A percentile compares a stretch with the other conserved stretches of the same genome.
These are phyloP conservation scores for Aspergillus ibericus DNA, from an alignment of 2,329 filamentous ascomycete species.

Conservation along the genomic window DNA sequence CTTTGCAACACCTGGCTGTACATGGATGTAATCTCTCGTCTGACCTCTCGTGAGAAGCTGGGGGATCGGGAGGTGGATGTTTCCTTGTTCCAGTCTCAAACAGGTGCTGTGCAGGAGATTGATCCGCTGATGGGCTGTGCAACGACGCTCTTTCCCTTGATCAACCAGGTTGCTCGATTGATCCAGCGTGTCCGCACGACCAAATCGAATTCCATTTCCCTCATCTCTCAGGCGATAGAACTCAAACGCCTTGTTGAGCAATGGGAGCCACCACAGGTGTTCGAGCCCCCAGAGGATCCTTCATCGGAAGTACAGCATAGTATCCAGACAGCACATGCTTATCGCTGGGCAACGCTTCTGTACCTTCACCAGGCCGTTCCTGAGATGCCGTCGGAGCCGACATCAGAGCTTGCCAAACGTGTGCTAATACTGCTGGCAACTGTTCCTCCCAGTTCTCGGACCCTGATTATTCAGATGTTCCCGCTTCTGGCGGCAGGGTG, in stretches of 20 bases:
- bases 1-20: slow-evolving; percentile 72
- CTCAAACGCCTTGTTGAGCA: slow-evolving; percentile 61
- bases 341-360: slow-evolving; percentile 65
- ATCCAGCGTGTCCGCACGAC: slow-evolving; percentile 62
- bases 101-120: slow-evolving; percentile 54
- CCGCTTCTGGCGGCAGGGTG: slow-evolving; percentile 68
- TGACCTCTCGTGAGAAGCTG: slow-evolving; percentile 63
- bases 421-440: slow-evolving; percentile 63
- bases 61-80: slow-evolving; percentile 50
- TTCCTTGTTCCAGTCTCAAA: slow-evolving; percentile 43
- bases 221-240: slow-evolving; percentile 63
- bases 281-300: slow-evolving; percentile 64
- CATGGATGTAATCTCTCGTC: slow-evolving; percentile 69
- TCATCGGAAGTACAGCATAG: slow-evolving; percentile 63
- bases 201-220: slow-evolving; percentile 58
- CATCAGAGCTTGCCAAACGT: slow-evolving; percentile 60
- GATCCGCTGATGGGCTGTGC: slow-evolving; percentile 72
- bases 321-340: slow-evolving; percentile 66
- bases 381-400: slow-evolving; percentile 61
- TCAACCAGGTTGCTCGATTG: slow-evolving; percentile 65
- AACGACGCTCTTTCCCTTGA: slow-evolving; percentile 65
- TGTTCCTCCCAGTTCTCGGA: slow-evolving; percentile 61
- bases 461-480: slow-evolving; percentile 69
- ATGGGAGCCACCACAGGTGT: slow-evolving; percentile 60
- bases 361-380: slow-evolving; percentile 69